A percentile compares a stretch with the other conserved stretches of the same genome.
Conservation (phyloP, 768 basidiomycete species). For the Botryobasidium botryosum region DNA sequence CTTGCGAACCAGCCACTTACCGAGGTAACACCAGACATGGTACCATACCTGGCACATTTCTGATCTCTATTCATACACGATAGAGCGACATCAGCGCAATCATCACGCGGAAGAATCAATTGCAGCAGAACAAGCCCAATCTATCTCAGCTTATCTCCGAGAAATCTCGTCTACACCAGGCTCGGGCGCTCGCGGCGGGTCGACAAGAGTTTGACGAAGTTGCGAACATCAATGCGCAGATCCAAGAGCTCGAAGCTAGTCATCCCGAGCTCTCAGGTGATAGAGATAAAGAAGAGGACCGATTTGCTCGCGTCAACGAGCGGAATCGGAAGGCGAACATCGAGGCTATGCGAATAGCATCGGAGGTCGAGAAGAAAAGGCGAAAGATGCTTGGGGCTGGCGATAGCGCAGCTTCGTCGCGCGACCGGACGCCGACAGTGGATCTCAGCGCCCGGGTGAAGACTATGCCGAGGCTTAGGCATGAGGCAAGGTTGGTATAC, state of each 20-base stretch:
- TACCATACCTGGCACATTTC: no score
- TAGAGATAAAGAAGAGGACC: neutral
- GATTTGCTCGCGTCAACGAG: constrained; percentile 61
- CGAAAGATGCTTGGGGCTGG: constrained; percentile 11
- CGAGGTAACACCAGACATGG: constrained; percentile 34
- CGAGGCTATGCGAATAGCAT: constrained; percentile 62
- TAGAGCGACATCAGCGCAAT: constrained; percentile 75
- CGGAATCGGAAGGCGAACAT: constrained; percentile 73
- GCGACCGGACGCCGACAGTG: neutral
- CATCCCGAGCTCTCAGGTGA: constrained; percentile 1
- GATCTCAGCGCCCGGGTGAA: constrained; percentile 42
- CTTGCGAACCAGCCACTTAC: constrained; percentile 49
- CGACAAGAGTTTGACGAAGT: constrained; percentile 56
- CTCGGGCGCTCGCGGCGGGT: constrained; percentile 54
- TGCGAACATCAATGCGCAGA: constrained; percentile 39
- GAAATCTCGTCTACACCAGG: constrained; percentile 44
- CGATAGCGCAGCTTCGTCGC: constrained; percentile 33
- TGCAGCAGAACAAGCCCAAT: constrained; percentile 20
- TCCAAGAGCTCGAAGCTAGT: constrained; percentile 33
- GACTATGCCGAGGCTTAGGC: constrained; percentile 41
- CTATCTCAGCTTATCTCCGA: constrained; percentile 15
- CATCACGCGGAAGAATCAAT: constrained; percentile 43
- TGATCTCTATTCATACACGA: no score
- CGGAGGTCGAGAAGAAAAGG: constrained; percentile 40
- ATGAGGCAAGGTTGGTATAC: constrained; percentile 42